phyloP scores from a whole-genome alignment of 371 early-diverging fungal species.

The Conidiobolus incongruus region DNA sequence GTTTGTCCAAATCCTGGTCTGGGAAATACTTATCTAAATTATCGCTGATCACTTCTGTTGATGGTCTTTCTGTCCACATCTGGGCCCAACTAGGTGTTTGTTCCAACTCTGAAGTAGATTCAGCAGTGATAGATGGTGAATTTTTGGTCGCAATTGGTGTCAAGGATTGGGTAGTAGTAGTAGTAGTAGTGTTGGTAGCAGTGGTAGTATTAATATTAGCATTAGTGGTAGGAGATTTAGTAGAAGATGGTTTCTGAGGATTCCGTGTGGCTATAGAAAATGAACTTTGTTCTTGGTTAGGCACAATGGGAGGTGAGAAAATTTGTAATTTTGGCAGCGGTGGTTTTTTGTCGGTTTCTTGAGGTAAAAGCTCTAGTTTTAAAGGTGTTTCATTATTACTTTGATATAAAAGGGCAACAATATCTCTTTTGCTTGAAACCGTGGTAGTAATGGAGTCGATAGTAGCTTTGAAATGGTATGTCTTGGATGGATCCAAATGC shows the following conservation, averaged over 20 bases:
- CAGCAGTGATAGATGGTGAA: neutral
- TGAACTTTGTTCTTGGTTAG: neutral
- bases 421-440: too few species aligned
- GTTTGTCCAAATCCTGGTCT: conserved; percentile 49
- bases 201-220: too few species aligned
- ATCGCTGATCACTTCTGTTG: conserved; percentile 41
- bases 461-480: neutral
- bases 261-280: neutral
- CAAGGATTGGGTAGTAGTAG: too few species aligned
- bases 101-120: neutral
- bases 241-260: neutral
- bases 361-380: too few species aligned
- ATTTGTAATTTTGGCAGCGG: too few species aligned
- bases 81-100: conserved; percentile 2
- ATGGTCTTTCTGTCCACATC: conserved; percentile 46
- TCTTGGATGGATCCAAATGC: neutral
- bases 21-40: conserved; percentile 54
- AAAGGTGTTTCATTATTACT: too few species aligned
- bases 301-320: too few species aligned
- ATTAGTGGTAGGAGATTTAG: neutral
- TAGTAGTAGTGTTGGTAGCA: too few species aligned
- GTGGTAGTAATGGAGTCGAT: neutral
- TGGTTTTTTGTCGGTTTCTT: too few species aligned
- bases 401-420: too few species aligned
- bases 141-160: neutral